These are phyloP conservation scores for Magnolia sinica DNA, from an alignment of 164 flowering plant species.

Conservation along the genomic window DNA sequence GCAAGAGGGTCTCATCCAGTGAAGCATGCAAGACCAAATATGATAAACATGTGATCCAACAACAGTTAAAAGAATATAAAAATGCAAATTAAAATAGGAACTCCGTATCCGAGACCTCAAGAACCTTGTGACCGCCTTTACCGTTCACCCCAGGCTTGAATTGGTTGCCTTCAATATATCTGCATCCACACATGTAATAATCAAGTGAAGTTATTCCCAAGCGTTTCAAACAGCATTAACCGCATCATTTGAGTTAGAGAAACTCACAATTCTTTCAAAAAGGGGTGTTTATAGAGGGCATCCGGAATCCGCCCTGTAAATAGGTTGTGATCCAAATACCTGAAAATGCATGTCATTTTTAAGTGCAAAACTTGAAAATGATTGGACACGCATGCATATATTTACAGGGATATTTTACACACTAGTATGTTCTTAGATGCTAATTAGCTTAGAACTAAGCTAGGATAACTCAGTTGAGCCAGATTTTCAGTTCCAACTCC, in stretches of 20 bases:
- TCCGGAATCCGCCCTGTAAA: conserved; percentile 87
- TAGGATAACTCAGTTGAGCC: background rate
- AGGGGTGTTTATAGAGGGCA: conserved; percentile 79
- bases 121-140: conserved; percentile 78
- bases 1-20: background rate
- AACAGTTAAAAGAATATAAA: conserved; percentile 6
- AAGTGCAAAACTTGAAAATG: background rate
- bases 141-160: conserved; percentile 78
- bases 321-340: conserved; percentile 95
- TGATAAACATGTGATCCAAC: background rate
- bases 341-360: conserved; percentile 27
- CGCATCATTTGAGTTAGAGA: background rate
- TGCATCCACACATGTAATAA: conserved; percentile 19
- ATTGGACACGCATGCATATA: background rate
- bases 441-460: too few species aligned
- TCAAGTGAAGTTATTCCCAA: background rate
- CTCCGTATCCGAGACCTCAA: conserved; percentile 79
- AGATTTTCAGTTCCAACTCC: background rate
- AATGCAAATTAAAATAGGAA: conserved; percentile 48
- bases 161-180: conserved; percentile 94
- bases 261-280: conserved; percentile 87
- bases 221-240: background rate
- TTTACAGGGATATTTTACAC: background rate
- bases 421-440: background rate
- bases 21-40: background rate